Conservation (phyloP, 768 basidiomycete genomes). For the Pholiota molesta region DNA sequence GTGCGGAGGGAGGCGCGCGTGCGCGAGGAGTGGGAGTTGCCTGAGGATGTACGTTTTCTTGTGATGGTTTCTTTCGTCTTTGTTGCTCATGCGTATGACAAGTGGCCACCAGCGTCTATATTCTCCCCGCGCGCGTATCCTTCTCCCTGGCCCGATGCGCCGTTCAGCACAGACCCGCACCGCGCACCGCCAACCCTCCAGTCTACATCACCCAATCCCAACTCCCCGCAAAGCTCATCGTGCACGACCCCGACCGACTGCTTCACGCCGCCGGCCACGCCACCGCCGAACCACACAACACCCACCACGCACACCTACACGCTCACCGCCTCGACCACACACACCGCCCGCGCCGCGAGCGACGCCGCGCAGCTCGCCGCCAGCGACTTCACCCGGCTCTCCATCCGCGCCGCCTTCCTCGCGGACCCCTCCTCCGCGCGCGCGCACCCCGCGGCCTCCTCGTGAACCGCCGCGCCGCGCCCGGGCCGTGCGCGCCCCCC, state of each 20-base stretch:
- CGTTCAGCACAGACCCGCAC: neutral
- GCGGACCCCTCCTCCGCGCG: conserved; percentile 14
- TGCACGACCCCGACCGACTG: conserved; percentile 27
- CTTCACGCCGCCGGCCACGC: conserved; percentile 9
- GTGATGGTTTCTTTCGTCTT: neutral
- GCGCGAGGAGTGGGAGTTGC: neutral
- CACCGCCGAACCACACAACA: neutral
- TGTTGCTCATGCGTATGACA: neutral
- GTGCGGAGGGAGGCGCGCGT: neutral
- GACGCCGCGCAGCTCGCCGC: neutral
- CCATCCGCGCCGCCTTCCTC: neutral
- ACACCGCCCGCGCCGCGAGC: neutral
- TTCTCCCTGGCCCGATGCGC: neutral
- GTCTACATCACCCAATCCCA: conserved; percentile 13
- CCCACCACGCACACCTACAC: conserved; percentile 14
- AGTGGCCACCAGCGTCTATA: neutral
- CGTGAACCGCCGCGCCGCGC: conserved; percentile 11
- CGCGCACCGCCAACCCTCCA: neutral
- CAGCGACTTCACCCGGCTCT: neutral
- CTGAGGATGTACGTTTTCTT: neutral
- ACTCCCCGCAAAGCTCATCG: conserved; percentile 27
- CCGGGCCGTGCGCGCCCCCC: conserved; percentile 15
- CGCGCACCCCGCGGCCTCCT: conserved; percentile 4
- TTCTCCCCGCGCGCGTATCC: neutral
- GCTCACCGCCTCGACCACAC: neutral